Evolutionary conservation across 2,329 filamentous ascomycete species (phyloP), one percentile per base, ranked within the genome.

Genomic region (Phyllachora maydis): DNA sequence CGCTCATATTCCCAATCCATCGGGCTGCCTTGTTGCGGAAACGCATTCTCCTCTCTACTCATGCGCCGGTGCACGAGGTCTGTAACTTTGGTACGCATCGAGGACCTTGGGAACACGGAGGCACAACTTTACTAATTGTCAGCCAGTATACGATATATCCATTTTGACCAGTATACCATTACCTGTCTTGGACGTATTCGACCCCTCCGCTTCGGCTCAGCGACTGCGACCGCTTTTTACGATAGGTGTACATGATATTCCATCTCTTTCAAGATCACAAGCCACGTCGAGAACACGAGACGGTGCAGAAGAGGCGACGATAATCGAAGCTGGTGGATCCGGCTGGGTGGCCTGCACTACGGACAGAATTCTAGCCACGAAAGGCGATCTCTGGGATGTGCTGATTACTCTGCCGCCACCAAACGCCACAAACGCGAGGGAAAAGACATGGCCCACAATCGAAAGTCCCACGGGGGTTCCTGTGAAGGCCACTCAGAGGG

Each of bases 301-400:
- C 20, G 21, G 34, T 14, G n/a, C 21, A 27, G 42, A 47, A 21
- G 42, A 42, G 19, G 42, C 45, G 8, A 39, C 20, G 19, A 22
- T 46, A 10, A 45, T 49, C 17, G 59, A 56, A 13, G 57, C 65
- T 19, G 42, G 49, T 13, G 58, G 58, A 16, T 50, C 60, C 9
- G 77, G 82, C 18, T 98, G 83, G 82, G 72, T 92, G 28, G 88
- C 85, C 8, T 93, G 83, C 46, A 93, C 85, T 3, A 95, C 85
- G 2, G 88, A 98, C 49, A 85, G 77, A 39, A 88, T 98, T 28
- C 60, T 98, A 9, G 70, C 68, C 22, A 75, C 79, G 46, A 95
- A 95, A 50, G 65, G 71, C 23, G 65, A 75, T 3, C 63, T 98
- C 3, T 95, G 82, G 57, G 88, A 98, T 42, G 60, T 93, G 36